Conservation (phyloP, 805 yeast species). For the Candida coleopterorum region DNA sequence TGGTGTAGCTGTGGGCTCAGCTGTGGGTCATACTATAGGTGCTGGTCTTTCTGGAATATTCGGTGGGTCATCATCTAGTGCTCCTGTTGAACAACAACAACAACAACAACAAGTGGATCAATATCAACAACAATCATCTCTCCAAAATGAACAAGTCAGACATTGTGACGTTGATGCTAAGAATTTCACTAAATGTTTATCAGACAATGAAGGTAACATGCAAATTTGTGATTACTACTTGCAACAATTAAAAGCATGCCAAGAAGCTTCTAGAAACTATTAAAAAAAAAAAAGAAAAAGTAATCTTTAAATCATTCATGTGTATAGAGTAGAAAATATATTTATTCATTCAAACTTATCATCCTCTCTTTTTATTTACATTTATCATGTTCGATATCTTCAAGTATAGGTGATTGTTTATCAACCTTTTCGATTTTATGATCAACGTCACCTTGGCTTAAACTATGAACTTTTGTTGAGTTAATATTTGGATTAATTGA, state of each 20-base stretch:
- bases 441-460: conserved; percentile 32
- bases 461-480: conserved; percentile 29
- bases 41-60: conserved; percentile 89
- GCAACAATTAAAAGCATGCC: conserved; percentile 97
- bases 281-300: too few species aligned
- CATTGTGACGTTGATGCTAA: conserved; percentile 92
- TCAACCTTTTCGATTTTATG: conserved; percentile 30
- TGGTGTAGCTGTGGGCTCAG: conserved; percentile 98
- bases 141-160: conserved; percentile 39
- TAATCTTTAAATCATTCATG: conserved; percentile 40
- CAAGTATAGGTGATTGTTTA: conserved; percentile 27
- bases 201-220: conserved; percentile 91
- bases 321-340: conserved; percentile 1
- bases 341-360: not conserved
- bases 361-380: not conserved
- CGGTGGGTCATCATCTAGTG: conserved; percentile 58
- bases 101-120: conserved; percentile 29
- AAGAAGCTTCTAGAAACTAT: conserved; percentile 83
- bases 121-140: conserved; percentile 33
- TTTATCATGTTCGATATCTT: conserved; percentile 36
- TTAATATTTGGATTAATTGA: conserved; percentile 40
- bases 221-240: conserved; percentile 95
- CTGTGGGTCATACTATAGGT: conserved; percentile 95
- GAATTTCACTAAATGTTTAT: conserved; percentile 91
- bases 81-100: conserved; percentile 41